Evolutionary conservation across 2,329 filamentous ascomycete genomes (phyloP), one percentile per base, ranked within the genome.

Genomic region (Aspergillus piperis): DNA sequence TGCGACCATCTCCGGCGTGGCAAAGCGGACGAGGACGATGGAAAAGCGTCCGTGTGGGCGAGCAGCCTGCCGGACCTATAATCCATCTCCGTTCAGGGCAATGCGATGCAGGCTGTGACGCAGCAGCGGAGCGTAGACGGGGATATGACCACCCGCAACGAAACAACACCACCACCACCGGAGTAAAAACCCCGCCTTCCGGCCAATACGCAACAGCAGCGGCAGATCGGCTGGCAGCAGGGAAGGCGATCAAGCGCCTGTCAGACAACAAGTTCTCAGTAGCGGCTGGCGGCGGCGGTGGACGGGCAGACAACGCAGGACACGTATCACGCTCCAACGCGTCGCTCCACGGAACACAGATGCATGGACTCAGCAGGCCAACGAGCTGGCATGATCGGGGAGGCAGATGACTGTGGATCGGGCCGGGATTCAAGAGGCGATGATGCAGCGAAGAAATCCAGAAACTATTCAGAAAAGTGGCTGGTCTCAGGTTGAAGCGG

Each of bases 1-100:
- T 70, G 74, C 54, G 71, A 62, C 72, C 74, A 72, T 65, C 65
- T 65, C 61, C 71, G 72, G 57, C 68, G 70, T 49, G 70, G 58
- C 17, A 73, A 66, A 30, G 73, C 71, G 30, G 73, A 65, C 11
- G 69, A 72, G n/a, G 67, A 71, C 54, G 71, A 63, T 60, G 68
- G 66, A 63, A 66, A 65, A 55, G 66, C 61, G 61, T 71, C 68
- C 59, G 65, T 64, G 62, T 71, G 68, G 62, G 68, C 55, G 62
- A 68, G 62, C 44, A 67, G 49, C 56, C 65, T 67, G 62, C 74
- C 68, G 56, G 73, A 68, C 41, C 67, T 68, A 65, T 67, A 62
- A 63, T 76, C 72, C 76, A 78, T 78, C 57, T 62, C 58, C 59
- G 32, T 36, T 36, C 49, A 50, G 49, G 47, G 41, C 27, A 30